These are phyloP conservation scores for Lachancea sp. DNA, from an alignment of 805 yeast species.

Conservation along the genomic window DNA sequence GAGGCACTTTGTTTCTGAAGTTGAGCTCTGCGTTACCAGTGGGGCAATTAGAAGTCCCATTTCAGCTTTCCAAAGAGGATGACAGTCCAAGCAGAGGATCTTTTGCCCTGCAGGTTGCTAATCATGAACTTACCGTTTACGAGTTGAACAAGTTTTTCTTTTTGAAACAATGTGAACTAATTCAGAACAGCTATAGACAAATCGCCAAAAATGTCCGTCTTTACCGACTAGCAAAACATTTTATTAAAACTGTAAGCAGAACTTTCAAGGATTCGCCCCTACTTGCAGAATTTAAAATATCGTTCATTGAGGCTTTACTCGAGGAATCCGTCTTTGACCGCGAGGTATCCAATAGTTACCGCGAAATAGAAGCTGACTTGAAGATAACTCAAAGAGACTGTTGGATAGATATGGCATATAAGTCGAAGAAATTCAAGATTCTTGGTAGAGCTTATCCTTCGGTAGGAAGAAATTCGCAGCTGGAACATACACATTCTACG, in stretches of 20 bases:
- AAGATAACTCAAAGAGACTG: constrained; percentile 36
- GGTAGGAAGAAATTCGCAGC: constrained; percentile 8
- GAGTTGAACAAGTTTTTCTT: constrained; percentile 22
- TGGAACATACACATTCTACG: constrained; percentile 13
- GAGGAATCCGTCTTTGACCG: constrained; percentile 6
- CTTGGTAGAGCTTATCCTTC: constrained; percentile 12
- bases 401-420: constrained; percentile 27
- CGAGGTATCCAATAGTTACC: constrained; percentile 6
- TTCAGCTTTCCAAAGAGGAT: constrained; percentile 8
- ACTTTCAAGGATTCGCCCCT: constrained; percentile 12
- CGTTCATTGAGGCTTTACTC: constrained; percentile 16
- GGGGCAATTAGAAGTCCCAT: constrained; percentile 24
- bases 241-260: not conserved
- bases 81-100: constrained; percentile 1
- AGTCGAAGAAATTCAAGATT: constrained; percentile 14
- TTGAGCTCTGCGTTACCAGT: constrained; percentile 9
- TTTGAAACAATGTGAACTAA: constrained; percentile 18
- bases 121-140: constrained; percentile 18
- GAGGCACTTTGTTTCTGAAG: constrained; percentile 10
- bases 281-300: constrained; percentile 22
- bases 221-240: constrained; percentile 12
- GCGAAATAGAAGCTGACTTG: constrained; percentile 38
- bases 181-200: constrained; percentile 12
- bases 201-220: constrained; percentile 11
- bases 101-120: constrained; percentile 10